Conservation (phyloP, 495 filamentous ascomycete genomes). For the Tetracladium setigerum region DNA sequence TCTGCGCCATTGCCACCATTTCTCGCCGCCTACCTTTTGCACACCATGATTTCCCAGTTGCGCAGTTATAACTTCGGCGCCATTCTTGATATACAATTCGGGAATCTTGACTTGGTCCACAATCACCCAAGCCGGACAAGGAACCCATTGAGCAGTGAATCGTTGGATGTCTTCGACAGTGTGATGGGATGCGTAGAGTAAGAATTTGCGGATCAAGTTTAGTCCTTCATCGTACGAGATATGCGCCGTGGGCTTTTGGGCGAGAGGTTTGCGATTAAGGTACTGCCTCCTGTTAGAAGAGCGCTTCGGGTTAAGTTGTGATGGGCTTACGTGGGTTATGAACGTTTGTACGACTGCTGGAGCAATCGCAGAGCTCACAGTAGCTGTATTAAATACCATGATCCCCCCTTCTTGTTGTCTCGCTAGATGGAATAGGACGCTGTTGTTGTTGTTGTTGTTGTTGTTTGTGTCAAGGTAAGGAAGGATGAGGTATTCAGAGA, state of each 20-base stretch:
- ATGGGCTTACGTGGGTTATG: constrained; percentile 60
- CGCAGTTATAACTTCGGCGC: constrained; percentile 53
- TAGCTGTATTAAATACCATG: constrained; percentile 57
- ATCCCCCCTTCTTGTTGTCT: neutral
- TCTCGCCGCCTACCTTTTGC: constrained; percentile 64
- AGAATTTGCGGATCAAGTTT: constrained; percentile 77
- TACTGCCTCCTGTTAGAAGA: constrained; percentile 48
- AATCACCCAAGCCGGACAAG: constrained; percentile 80
- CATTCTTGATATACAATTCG: constrained; percentile 45
- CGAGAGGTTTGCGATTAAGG: constrained; percentile 65
- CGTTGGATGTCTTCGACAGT: constrained; percentile 87
- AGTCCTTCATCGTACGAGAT: constrained; percentile 93
- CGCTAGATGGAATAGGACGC: no score
- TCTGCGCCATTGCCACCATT: constrained; percentile 92
- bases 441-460: no score
- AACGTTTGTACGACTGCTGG: constrained; percentile 73
- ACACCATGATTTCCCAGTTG: constrained; percentile 74
- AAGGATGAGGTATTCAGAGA: neutral
- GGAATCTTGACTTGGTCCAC: constrained; percentile 67
- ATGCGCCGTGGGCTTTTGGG: constrained; percentile 72
- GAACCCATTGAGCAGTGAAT: constrained; percentile 86
- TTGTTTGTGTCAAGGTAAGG: neutral
- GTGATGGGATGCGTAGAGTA: constrained; percentile 73
- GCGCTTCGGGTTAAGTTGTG: neutral
- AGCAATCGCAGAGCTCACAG: constrained; percentile 65